Percentiles rank a stretch among this genome's conserved stretches.
phyloP scores from a whole-genome alignment of 345 rosid species.

The Leavenworthia alabamica region DNA sequence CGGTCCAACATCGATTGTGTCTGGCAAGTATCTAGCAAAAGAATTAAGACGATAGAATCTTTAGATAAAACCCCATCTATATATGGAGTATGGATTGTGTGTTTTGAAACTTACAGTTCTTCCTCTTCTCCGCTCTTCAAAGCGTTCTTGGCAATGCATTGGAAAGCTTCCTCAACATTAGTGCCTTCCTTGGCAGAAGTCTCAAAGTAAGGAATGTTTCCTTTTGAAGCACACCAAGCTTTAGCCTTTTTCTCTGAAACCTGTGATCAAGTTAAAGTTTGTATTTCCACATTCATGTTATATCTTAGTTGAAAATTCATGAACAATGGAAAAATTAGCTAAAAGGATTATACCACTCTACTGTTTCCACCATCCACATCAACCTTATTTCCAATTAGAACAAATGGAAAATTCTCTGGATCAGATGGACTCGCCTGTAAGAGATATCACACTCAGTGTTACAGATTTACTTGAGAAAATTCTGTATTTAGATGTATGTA shows the following conservation, averaged over 20 bases:
- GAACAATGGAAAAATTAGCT: background rate
- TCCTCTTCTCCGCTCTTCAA: slow-evolving; percentile 88
- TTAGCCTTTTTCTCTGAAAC: slow-evolving; percentile 93
- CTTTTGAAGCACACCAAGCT: slow-evolving; percentile 98
- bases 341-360: slow-evolving; percentile 67
- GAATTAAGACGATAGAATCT: background rate
- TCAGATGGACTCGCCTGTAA: slow-evolving; percentile 92
- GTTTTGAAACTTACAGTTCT: slow-evolving; percentile 67
- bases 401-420: slow-evolving; percentile 94
- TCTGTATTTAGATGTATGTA: background rate
- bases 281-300: background rate
- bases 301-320: background rate
- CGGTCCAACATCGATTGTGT: slow-evolving; percentile 51
- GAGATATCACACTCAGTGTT: background rate
- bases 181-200: slow-evolving; percentile 97
- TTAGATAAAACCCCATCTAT: background rate
- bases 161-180: slow-evolving; percentile 96
- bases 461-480: background rate
- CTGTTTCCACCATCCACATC: slow-evolving; percentile 93
- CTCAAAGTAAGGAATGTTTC: slow-evolving; percentile 94
- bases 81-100: background rate
- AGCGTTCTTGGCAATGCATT: slow-evolving; percentile 90
- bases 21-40: slow-evolving; percentile 49
- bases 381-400: slow-evolving; percentile 80
- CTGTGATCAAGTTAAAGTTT: slow-evolving; percentile 28